Evolutionary conservation across 2,329 filamentous ascomycete species (phyloP).

Genomic region (Monilinia fructigena): DNA sequence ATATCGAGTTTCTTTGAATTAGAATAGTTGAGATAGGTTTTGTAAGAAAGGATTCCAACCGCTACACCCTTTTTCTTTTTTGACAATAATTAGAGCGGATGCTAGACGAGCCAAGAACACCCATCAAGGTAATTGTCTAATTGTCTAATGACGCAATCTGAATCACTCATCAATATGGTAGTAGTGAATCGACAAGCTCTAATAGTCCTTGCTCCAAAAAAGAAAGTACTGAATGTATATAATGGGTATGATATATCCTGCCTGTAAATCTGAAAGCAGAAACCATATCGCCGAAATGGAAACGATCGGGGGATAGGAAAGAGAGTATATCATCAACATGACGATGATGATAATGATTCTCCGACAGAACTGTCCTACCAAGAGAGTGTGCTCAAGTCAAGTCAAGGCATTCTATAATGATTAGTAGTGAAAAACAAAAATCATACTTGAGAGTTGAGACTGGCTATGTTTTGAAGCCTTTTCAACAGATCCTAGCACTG

Average conservation of each 20-base stretch:
- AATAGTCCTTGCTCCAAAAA: background rate
- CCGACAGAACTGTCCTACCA: background rate
- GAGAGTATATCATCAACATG: background rate
- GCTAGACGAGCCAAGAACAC: background rate
- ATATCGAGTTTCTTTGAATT: background rate
- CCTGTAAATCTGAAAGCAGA: background rate
- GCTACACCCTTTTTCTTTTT: background rate
- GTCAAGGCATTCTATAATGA: too few species aligned
- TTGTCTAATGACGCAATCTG: background rate
- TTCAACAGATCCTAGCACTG: too few species aligned
- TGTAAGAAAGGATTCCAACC: background rate
- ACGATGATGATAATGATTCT: background rate
- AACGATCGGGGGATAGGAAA: background rate
- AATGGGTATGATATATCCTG: background rate
- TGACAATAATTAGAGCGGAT: background rate
- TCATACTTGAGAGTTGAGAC: too few species aligned
- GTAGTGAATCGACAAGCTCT: background rate
- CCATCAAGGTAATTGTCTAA: constrained; percentile 1
- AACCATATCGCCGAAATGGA: background rate
- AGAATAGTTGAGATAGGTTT: background rate
- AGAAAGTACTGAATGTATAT: constrained; percentile 1
- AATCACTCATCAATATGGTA: background rate
- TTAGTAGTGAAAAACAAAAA: too few species aligned
- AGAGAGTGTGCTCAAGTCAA: too few species aligned
- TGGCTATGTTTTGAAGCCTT: background rate